Evolutionary conservation across 768 basidiomycete species (phyloP), one percentile per base, ranked within the genome.

Genomic region (Suillus weaverae): DNA sequence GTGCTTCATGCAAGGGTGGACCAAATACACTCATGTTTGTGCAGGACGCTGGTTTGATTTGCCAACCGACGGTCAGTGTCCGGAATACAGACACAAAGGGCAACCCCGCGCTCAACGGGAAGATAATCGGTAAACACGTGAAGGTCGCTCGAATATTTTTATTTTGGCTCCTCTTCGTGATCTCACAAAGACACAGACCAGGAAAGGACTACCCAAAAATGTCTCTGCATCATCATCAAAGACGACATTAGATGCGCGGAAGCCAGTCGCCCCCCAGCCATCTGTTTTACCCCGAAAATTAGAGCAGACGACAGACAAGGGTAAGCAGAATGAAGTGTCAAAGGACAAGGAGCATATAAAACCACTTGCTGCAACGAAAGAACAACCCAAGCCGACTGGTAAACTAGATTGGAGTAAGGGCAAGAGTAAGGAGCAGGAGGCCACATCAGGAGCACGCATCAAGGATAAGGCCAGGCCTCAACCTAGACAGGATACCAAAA

Each of bases 341-440:
- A 20, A 64, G 65, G 32, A 68, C 71, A 71, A 69, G 72, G 75
- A 68, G 54, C 63, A 9, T 72, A 38, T 48, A 62, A 9, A 68
- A 66, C 33, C 63, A 33, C 35, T 60, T 46, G 53, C 41, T 4
- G 76, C 73, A 46, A 36, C 64, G 9, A 75, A 63, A 51, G 73
- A 71, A 70, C 79, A 70, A 57, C 68, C 76, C 0, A 79, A 76
- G 59, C 65, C 72, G 35, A 72, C 81, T 3, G 87, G 86, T 5
- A 86, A 84, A 70, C 79, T 89, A 7, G 85, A 89, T 68, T 90
- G 86, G 81, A 84, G 85, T 73, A 87, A 84, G 67, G 83, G 84
- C 33, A 85, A 85, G 71, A 68, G 77, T 11, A 86, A 85, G 69
- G 77, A 76, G 11, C 73, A 72, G 44, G 71, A 55, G 30, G 59